Base-by-base conservation (phyloP, 192 early-diverging fungal species). In the Backusella australiensis region DNA sequence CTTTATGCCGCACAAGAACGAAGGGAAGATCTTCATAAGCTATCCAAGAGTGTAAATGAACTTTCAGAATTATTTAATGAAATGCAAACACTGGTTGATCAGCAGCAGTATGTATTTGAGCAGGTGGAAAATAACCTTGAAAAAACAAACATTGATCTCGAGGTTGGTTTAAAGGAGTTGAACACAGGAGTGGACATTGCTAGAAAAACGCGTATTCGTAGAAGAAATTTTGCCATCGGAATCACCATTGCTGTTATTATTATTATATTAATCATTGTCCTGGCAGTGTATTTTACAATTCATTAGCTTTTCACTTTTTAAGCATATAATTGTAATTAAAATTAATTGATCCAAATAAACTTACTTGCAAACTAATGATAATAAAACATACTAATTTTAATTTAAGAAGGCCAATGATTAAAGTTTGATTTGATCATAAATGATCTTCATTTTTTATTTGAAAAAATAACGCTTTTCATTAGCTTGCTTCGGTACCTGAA, bases 1-100 rank as follows among this genome's bases (percentile, higher is more conserved):
- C 73, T 92, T n/a, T 72, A 87, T 29, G 89, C 90, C 76, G 88
- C 91, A 6, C 89, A 89, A 71, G 84, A 84, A 74, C 80, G 91
- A 26, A 90, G 91, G 69, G 79, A 87, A 6, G 90, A 92, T 67
- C 83, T 92, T 23, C 77, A 75, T 39, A 80, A 81, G 35, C 81
- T 92, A 4, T 89, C 88, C 29, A 81, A 81, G 39, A 83, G 81
- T 23, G 77, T 92, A 15, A 78, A 81, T 8, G 88, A 92, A 78
- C 76, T 92, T 8, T 85, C 86, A 29, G 79, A 78, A 9, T 77
- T 92, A 52, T 91, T 92, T 71, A 80, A 87, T 76, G 91, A 92
- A 26, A 91, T 92, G 91, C 87, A 91, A 74, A 72, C 52, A 21
- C 21, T 92, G 59, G 72, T 92, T 17, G 86, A 90, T 34, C 73